Conservation (phyloP, 352 stramenopile genomes). For the Globisporangium megalacanthum region DNA sequence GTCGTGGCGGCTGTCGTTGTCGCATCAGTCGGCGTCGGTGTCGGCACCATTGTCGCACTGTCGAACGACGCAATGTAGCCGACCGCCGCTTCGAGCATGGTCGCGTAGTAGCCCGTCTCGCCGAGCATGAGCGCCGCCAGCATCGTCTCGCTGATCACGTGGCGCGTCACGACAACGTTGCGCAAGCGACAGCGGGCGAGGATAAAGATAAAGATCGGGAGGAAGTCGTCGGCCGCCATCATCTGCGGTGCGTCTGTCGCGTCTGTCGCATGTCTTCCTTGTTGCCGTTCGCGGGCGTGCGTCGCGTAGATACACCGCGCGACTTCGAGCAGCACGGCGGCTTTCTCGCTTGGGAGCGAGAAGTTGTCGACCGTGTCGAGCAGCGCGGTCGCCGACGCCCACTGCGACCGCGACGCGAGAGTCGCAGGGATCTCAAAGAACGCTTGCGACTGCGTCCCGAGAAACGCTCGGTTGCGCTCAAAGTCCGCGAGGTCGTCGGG, state of each 20-base stretch:
- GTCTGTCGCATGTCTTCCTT: slow-evolving; percentile 8
- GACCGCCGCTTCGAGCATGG: slow-evolving; percentile 70
- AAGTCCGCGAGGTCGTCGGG: slow-evolving; percentile 44
- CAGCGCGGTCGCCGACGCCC: slow-evolving; percentile 38
- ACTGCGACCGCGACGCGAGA: slow-evolving; percentile 49
- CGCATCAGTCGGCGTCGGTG: not conserved
- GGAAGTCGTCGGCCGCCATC: slow-evolving; percentile 73
- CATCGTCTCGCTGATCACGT: slow-evolving; percentile 77
- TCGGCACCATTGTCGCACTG: not conserved
- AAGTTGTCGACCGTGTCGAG: slow-evolving; percentile 70
- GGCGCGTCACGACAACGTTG: slow-evolving; percentile 50
- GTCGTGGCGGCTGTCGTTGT: not conserved
- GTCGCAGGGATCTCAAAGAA: slow-evolving; percentile 59
- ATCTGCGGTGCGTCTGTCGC: not conserved
- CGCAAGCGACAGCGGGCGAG: slow-evolving; percentile 44
- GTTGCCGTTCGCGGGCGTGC: slow-evolving; percentile 29
- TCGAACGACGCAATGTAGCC: slow-evolving; percentile 55
- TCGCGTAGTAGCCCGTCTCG: slow-evolving; percentile 77
- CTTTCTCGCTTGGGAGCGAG: slow-evolving; percentile 63
- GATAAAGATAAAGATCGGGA: slow-evolving; percentile 79
- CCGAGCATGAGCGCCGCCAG: slow-evolving; percentile 68
- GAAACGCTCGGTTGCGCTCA: slow-evolving; percentile 37
- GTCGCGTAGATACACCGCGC: slow-evolving; percentile 73
- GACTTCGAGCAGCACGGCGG: slow-evolving; percentile 53
- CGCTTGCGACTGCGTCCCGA: slow-evolving; percentile 37